Conservation (phyloP, 2,329 filamentous ascomycete genomes). For the Diplodia mutila region DNA sequence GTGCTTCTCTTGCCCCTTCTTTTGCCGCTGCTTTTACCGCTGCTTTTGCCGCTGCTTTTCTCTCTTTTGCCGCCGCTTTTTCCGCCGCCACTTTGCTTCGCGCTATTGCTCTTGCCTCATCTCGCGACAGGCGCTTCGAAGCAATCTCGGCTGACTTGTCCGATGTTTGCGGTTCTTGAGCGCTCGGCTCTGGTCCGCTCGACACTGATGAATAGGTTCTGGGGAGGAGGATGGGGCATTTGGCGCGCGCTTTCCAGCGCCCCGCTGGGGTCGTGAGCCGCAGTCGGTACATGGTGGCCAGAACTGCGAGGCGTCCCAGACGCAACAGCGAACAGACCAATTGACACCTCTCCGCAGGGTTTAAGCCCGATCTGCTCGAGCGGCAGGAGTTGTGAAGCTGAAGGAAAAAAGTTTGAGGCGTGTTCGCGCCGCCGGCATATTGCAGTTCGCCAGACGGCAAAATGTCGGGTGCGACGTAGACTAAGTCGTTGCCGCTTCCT, state of each 20-base stretch:
- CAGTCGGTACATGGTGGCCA: not conserved
- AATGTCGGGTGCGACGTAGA: not conserved
- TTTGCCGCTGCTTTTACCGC: too few species aligned
- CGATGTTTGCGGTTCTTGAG: too few species aligned
- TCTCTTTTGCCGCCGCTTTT: too few species aligned
- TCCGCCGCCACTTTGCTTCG: too few species aligned
- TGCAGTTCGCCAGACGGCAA: not conserved
- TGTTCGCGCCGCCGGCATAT: not conserved
- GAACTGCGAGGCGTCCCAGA: not conserved
- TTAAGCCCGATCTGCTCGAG: not conserved
- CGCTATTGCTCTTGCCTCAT: too few species aligned
- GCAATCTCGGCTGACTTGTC: too few species aligned
- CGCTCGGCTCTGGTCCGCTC: not conserved
- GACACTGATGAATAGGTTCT: not conserved
- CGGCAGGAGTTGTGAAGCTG: not conserved
- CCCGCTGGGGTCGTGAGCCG: not conserved
- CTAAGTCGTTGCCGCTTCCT: conserved; percentile 32
- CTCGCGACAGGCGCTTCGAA: too few species aligned
- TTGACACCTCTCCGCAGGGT: not conserved
- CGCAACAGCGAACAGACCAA: not conserved
- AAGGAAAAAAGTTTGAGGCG: not conserved
- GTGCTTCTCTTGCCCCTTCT: too few species aligned
- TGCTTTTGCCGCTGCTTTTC: too few species aligned
- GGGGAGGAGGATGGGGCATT: too few species aligned
- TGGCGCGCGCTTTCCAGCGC: not conserved